These are phyloP conservation scores for Suillus subalutaceus DNA, from an alignment of 768 basidiomycete species.

Conservation along the genomic window DNA sequence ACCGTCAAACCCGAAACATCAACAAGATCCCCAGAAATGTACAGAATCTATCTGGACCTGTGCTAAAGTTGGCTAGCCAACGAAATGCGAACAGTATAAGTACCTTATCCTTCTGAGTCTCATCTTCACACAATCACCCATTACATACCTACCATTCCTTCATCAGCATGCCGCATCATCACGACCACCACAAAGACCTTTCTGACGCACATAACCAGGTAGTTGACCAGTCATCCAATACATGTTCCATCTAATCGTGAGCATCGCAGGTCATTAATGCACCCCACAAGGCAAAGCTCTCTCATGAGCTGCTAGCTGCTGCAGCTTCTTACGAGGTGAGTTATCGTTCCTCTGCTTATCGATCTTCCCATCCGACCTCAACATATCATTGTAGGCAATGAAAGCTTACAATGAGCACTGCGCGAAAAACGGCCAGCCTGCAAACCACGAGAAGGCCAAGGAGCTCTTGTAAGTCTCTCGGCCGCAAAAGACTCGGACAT, in stretches of 20 bases:
- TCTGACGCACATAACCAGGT: conserved; percentile 25
- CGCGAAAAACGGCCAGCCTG: conserved; percentile 49
- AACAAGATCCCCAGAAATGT: conserved; percentile 14
- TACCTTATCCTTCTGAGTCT: background rate
- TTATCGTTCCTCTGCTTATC: background rate
- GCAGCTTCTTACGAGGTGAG: conserved; percentile 67
- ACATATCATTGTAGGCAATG: conserved; percentile 48
- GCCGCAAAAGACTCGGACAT: background rate
- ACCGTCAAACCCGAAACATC: background rate
- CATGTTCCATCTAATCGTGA: conserved; percentile 5
- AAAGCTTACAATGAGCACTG: conserved; percentile 65
- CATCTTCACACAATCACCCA: background rate
- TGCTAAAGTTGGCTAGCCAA: conserved; percentile 5
- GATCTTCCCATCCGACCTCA: conserved; percentile 2
- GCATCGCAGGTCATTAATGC: conserved; percentile 44
- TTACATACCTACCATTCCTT: background rate
- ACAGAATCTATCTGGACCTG: background rate
- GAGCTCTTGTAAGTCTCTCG: conserved; percentile 45
- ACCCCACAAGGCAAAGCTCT: conserved; percentile 58
- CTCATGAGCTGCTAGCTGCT: conserved; percentile 69
- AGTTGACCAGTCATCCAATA: conserved; percentile 2
- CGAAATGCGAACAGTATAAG: conserved; percentile 6
- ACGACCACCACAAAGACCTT: conserved; percentile 7
- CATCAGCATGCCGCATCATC: conserved; percentile 18
- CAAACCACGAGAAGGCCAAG: conserved; percentile 57